Conservation (phyloP, 805 yeast species). For the Phaffomyces thermotolerans region DNA sequence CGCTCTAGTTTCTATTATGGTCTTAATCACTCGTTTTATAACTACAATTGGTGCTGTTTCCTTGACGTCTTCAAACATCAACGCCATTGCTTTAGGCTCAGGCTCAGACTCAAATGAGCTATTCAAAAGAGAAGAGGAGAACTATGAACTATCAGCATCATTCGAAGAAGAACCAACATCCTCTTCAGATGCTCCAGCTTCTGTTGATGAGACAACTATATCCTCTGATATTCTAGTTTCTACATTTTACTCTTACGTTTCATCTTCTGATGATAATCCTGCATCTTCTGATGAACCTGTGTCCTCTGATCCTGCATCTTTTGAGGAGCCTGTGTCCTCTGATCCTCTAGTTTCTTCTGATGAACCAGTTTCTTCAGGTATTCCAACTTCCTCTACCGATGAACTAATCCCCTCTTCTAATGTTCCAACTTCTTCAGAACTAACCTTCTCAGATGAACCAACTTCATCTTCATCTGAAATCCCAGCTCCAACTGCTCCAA, state of each 20-base stretch:
- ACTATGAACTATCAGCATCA: too few species aligned
- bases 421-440: constrained; percentile 7
- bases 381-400: not conserved
- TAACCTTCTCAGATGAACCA: constrained; percentile 1
- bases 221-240: too few species aligned
- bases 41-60: constrained; percentile 5
- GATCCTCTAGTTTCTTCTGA: constrained; percentile 6
- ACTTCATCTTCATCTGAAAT: not conserved
- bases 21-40: constrained; percentile 11
- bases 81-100: not conserved
- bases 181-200: too few species aligned
- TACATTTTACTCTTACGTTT: too few species aligned
- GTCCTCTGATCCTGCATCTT: too few species aligned
- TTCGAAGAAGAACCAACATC: too few species aligned
- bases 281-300: too few species aligned
- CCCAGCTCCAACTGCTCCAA: not conserved
- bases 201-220: too few species aligned
- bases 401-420: not conserved
- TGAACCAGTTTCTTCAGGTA: not conserved
- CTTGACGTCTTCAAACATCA: not conserved
- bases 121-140: too few species aligned
- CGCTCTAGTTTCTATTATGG: constrained; percentile 4
- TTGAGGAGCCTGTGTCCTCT: not conserved
- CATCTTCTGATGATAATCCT: too few species aligned
- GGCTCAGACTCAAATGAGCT: too few species aligned